Conservation (phyloP, 306 rosid genomes). For the Oemleria cerasiformis region DNA sequence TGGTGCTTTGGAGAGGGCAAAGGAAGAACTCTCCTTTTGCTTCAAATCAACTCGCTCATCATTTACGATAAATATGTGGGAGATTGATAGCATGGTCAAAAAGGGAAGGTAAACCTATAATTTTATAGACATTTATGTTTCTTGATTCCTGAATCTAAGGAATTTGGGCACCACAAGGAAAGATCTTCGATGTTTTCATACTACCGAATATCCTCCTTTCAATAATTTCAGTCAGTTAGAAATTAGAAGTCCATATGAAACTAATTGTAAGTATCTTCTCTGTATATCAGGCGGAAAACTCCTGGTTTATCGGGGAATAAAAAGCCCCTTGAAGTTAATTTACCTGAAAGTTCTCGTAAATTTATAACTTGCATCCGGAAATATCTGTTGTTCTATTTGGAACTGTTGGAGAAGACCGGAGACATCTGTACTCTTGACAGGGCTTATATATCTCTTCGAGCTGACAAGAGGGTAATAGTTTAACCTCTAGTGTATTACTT, state of each 20-base stretch:
- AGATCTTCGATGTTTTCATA: too few relatives aligned
- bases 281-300: slow-evolving; percentile 72
- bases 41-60: slow-evolving; percentile 95
- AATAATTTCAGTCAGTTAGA: slow-evolving; percentile 8
- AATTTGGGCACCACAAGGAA: background rate
- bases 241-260: slow-evolving; percentile 8
- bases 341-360: slow-evolving; percentile 95
- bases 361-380: slow-evolving; percentile 95
- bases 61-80: slow-evolving; percentile 99
- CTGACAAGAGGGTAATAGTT: slow-evolving; percentile 84
- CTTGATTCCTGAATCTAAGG: slow-evolving; percentile 7
- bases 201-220: background rate
- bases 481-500: slow-evolving; percentile 1
- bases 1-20: slow-evolving; percentile 78
- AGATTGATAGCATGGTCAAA: slow-evolving; percentile 89
- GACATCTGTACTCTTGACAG: slow-evolving; percentile 92
- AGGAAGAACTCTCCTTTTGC: slow-evolving; percentile 96
- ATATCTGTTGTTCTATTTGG: slow-evolving; percentile 82
- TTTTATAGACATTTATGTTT: slow-evolving; percentile 16
- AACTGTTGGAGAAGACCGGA: slow-evolving; percentile 88
- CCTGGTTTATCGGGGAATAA: slow-evolving; percentile 74
- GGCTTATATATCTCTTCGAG: slow-evolving; percentile 80
- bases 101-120: slow-evolving; percentile 72
- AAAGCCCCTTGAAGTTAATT: slow-evolving; percentile 81
- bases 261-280: slow-evolving; percentile 30